Evolutionary conservation across 1,284 basidiomycete genomes (phyloP), one percentile per base, ranked within the genome.

Genomic region (Ceratobasidium papillatum): DNA sequence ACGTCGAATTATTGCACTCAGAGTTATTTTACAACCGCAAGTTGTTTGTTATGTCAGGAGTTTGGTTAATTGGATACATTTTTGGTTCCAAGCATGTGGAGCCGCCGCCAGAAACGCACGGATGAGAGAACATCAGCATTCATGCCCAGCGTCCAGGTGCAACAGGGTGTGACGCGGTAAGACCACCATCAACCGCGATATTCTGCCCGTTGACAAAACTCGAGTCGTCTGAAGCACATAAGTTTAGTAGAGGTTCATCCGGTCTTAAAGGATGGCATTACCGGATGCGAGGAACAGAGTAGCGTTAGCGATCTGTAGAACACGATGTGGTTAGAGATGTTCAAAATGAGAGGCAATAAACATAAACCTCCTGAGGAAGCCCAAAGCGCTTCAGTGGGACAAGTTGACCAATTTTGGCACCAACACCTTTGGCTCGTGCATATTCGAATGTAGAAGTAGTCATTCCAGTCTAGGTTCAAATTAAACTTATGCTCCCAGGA

Each of bases 141-240:
- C 38, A 73, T 19, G 69, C 69, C 58, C 69, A 73, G n/a, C 69
- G 69, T 34, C 91, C 90, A 0, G 90, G 90, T 1, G 90, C 85
- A 32, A 92, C 90, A 1, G 93, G 93, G 77, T 89, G 86, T 2
- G 92, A 92, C 38, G 90, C 85, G 8, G 91, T 89, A 74, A 96
- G 81, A 0, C 94, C 95, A 9, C 95, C 96, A 79, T 96, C 95
- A 32, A 96, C 91, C 0, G 91, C 91, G 47, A 95, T 86, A 77
- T 91, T 92, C 79, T 97, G 93, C 12, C 94, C 96, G 80, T 97
- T 98, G 74, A 98, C 89, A 81, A 97, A 96, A 80, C 94, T 95
- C 0, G 94, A 90, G 76, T 95, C 94, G 79, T 96, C 95, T 93
- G 77, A 3, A 61, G 66, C 63, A 47, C n/a, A 65, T 47, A 34